Evolutionary conservation across 2,329 filamentous ascomycete species (phyloP).

Genomic region (Aspergillus sergii): DNA sequence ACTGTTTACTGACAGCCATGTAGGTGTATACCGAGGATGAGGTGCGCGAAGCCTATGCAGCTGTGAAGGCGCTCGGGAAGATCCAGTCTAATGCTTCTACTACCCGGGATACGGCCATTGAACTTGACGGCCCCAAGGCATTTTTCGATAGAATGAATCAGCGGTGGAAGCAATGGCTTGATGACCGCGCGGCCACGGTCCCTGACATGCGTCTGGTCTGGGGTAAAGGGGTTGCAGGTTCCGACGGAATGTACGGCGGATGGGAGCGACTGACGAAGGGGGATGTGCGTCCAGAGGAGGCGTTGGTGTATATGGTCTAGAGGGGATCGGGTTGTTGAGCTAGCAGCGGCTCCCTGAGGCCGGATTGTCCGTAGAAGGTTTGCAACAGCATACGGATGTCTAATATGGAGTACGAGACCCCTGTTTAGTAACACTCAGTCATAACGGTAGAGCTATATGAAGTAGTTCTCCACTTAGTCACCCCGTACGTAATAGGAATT

Average conservation of each 20-base stretch:
- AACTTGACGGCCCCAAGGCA: background rate
- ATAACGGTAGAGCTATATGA: background rate
- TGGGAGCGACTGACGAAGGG: constrained; percentile 10
- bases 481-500: background rate
- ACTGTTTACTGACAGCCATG: background rate
- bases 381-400: background rate
- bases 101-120: constrained; percentile 9
- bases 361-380: background rate
- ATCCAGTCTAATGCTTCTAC: constrained; percentile 17
- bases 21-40: constrained; percentile 15
- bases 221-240: constrained; percentile 10
- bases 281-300: constrained; percentile 9
- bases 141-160: constrained; percentile 3
- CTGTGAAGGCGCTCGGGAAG: constrained; percentile 6
- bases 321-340: no score
- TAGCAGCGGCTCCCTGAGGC: background rate
- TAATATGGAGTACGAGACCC: background rate
- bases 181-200: background rate
- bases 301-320: constrained; percentile 13
- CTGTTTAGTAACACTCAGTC: background rate
- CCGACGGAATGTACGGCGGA: constrained; percentile 10
- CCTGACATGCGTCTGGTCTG: constrained; percentile 11
- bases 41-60: background rate
- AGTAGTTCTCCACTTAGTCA: background rate
- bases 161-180: constrained; percentile 16